Evolutionary conservation across 2,329 filamentous ascomycete species (phyloP), one percentile per base, ranked within the genome.

Genomic region (Ramichloridium luteum): DNA sequence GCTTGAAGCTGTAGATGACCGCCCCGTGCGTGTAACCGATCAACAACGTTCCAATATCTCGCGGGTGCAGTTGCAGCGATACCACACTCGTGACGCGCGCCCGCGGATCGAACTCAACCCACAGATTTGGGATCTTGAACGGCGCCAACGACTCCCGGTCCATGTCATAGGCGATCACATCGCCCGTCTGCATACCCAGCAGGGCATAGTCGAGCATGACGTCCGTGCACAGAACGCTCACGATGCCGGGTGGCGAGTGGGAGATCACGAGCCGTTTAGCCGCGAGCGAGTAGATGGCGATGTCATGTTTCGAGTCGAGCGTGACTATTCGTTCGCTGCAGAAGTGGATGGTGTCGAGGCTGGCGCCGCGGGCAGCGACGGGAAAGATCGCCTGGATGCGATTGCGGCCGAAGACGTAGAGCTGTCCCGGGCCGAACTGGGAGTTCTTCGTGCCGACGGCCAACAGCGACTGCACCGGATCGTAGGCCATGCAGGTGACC

Each of bases 151-250:
- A 66, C 51, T 83, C 76, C 37, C 86, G 72, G 51, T 96, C 90
- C 34, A 98, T 66, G 54, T 98, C 90, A 53, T 88, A 98, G n/a
- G 84, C 83, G 37, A 88, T 68, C 8, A 96, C 67, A 36, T 96
- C 86, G 38, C 88, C 71, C 63, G 46, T 46, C 29, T 54, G 47
- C 44, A 56, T 51, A 4, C 85, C 90, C 27, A 96, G 64, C 39
- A 98, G 79, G 22, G 79, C 84, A 74, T 92, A 98, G 56, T 98
- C 90, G 38, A 98, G 66, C 61, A 83, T 82, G 1, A 88, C 84
- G 53, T 98, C 90, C 5, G 80, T 85, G 35, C 80, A 68, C 48
- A 96, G 54, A 17, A 73, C 70, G 10, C 74, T 77, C 13, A 86
- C 81, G 29, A 75, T 69, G 4, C 83, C 85, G 1, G 84, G 81